Base-by-base conservation (phyloP, 495 filamentous ascomycete species). In the Penicillium nucicola region DNA sequence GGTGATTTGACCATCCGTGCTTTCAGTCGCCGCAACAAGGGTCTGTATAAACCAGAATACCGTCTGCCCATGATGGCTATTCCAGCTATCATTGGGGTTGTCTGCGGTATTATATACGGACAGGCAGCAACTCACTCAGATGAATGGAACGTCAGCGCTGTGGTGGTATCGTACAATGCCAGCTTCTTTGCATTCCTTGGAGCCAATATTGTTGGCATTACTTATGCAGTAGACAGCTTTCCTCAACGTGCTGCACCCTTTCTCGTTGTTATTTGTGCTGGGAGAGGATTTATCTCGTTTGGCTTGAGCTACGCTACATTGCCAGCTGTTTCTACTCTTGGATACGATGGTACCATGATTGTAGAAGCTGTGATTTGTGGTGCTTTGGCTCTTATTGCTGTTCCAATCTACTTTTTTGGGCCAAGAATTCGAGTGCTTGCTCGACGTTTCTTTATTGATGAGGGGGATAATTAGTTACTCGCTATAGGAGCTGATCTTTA, bases 291-390 rank as follows among this genome's bases (percentile, higher is more conserved):
- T 14, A 64, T 64, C 18, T 58, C 55, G 1, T 64, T 92, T 35
- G 87, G 55, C 53, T 19, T 66, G 75, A 33, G 52, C 68, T 95
- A 92, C 65, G 91, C 91, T 65, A 65, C 85, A 3, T 92, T 88
- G 60, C 82, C 84, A 9, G 81, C 84, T 12, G 74, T 92, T 45
- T 71, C 88, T 5, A 92, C 89, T 2, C 85, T 95, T 45, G 90
- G 90, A 0, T 95, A 90, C 61, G 90, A 47, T 75, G 30, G 50
- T 9, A 56, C 53, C 3, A 56, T 56, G 53, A 43, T 56, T 39
- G 32, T 52, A 10, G 53, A 56, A 32, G 42, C 20, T 1, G 32
- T 52, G n/a, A 56, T 56, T 11, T 56, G 53, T 38, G 53, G 15
- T 7, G 36, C 37, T 3, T 25, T 56, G 1, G 41, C 53, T 5